These are phyloP conservation scores for Mycena haematopus DNA, from an alignment of 768 basidiomycete species.

Conservation along the genomic window DNA sequence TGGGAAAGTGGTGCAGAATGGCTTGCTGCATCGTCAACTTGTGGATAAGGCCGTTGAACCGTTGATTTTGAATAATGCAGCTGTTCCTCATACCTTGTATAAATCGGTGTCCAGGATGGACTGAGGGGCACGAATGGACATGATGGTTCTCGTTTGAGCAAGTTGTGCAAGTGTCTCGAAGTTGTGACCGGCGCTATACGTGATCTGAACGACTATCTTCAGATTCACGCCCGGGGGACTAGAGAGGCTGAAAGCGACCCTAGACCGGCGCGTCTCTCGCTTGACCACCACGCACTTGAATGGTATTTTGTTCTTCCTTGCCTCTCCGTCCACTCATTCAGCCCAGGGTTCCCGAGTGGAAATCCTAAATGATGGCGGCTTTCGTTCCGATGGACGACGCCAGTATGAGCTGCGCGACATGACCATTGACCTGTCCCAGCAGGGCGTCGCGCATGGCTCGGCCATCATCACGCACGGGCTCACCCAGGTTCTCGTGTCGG, in stretches of 20 bases:
- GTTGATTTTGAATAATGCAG: no score
- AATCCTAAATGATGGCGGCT: slow-evolving; percentile 84
- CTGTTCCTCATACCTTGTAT: slow-evolving; percentile 72
- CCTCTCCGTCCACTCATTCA: slow-evolving; percentile 17
- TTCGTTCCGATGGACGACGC: slow-evolving; percentile 91
- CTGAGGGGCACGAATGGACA: slow-evolving; percentile 44
- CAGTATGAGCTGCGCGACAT: slow-evolving; percentile 91
- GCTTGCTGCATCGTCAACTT: slow-evolving; percentile 98
- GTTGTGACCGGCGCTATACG: background rate
- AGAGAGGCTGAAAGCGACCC: no score
- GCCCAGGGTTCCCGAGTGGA: slow-evolving; percentile 64
- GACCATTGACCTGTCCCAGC: slow-evolving; percentile 75
- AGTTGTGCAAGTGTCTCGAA: background rate
- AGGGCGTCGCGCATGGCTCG: slow-evolving; percentile 84
- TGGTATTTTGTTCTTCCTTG: slow-evolving; percentile 19
- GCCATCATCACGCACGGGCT: slow-evolving; percentile 87
- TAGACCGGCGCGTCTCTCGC: background rate
- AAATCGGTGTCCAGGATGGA: slow-evolving; percentile 93
- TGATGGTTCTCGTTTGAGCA: slow-evolving; percentile 32
- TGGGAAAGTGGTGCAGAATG: slow-evolving; percentile 78
- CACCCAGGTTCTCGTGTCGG: slow-evolving; percentile 85
- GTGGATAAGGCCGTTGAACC: slow-evolving; percentile 8
- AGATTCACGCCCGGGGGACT: no score
- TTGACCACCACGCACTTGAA: slow-evolving; percentile 1
- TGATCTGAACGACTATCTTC: no score